Evolutionary conservation across 352 stramenopile species (phyloP).

Genomic region (Globisporangium irregulare): DNA sequence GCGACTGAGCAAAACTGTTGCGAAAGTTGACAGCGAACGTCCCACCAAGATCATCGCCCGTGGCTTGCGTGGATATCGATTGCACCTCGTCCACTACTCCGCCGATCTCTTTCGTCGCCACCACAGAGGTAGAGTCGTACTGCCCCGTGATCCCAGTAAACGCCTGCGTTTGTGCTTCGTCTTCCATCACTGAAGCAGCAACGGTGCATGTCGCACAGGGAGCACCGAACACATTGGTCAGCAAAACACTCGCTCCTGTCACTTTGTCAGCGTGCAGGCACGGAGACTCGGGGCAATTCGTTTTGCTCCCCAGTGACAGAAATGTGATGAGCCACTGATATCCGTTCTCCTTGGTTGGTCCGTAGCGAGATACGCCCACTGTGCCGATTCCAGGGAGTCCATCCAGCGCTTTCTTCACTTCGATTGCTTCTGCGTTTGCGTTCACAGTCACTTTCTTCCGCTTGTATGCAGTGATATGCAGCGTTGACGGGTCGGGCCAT

Average conservation of each 20-base stretch:
- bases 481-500: constrained; percentile 35
- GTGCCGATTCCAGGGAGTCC: constrained; percentile 50
- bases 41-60: constrained; percentile 40
- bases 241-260: constrained; percentile 25
- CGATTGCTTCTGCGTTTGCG: constrained; percentile 44
- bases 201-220: constrained; percentile 45
- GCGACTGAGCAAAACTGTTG: constrained; percentile 34
- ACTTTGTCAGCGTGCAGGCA: constrained; percentile 57
- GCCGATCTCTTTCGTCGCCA: constrained; percentile 48
- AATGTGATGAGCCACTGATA: constrained; percentile 76
- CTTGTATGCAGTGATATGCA: constrained; percentile 62
- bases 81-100: constrained; percentile 68
- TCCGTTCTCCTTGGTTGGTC: constrained; percentile 50
- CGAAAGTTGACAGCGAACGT: constrained; percentile 71
- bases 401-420: constrained; percentile 44
- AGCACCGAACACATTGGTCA: constrained; percentile 46
- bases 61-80: constrained; percentile 40
- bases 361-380: constrained; percentile 52
- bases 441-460: constrained; percentile 64
- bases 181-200: constrained; percentile 27
- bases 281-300: constrained; percentile 48
- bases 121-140: constrained; percentile 38
- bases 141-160: constrained; percentile 40
- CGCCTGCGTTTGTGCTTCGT: constrained; percentile 31
- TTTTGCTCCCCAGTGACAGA: constrained; percentile 49